These are phyloP conservation scores for Oleoguttula mirabilis DNA, from an alignment of 495 filamentous ascomycete genomes.

Conservation along the genomic window DNA sequence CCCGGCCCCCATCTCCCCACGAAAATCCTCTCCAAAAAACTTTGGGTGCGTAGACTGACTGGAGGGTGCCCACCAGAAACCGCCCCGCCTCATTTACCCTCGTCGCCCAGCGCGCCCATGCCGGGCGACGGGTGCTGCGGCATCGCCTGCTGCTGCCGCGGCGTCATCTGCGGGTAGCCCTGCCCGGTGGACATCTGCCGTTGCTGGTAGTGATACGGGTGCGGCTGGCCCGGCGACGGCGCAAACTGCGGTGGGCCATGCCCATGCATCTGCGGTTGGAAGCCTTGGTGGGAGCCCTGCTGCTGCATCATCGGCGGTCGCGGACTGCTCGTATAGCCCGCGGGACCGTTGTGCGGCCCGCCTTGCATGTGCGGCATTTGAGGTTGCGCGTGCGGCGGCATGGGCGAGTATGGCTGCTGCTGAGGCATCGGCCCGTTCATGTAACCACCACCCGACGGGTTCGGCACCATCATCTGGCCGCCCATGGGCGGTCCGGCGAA, in stretches of 20 bases:
- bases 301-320: constrained; percentile 28
- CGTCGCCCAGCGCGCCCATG: neutral
- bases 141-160: constrained; percentile 7
- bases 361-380: constrained; percentile 44
- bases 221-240: constrained; percentile 50
- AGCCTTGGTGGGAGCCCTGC: constrained; percentile 31
- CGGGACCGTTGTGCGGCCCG: constrained; percentile 65
- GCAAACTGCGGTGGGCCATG: constrained; percentile 43
- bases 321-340: constrained; percentile 51
- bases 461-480: constrained; percentile 69
- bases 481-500: constrained; percentile 35
- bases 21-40: too few species aligned
- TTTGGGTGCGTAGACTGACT: too few species aligned
- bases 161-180: constrained; percentile 13
- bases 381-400: constrained; percentile 53
- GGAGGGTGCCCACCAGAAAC: too few species aligned
- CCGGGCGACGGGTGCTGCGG: neutral
- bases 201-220: constrained; percentile 48
- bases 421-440: constrained; percentile 49
- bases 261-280: constrained; percentile 19
- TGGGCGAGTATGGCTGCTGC: constrained; percentile 62
- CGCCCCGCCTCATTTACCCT: constrained; percentile 2
- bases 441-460: constrained; percentile 45
- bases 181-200: constrained; percentile 13
- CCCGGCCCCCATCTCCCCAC: too few species aligned